phyloP scores from a whole-genome alignment of 108 stramenopile genomes.

The Chaetoceros tenuissimus region DNA sequence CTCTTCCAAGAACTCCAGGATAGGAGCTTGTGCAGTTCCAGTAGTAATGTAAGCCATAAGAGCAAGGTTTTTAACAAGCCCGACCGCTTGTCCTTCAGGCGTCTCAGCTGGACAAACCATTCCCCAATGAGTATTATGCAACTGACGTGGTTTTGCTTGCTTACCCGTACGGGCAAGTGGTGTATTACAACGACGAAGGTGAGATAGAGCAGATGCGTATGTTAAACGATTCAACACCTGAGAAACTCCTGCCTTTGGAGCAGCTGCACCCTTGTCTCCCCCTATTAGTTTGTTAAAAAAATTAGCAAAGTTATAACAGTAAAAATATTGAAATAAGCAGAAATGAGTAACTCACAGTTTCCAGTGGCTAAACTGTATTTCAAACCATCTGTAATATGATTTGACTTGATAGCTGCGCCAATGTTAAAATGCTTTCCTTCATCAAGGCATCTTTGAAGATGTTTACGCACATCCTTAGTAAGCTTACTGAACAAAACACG shows the following conservation, averaged over 20 bases:
- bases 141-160: slow-evolving; percentile 95
- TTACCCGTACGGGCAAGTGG: slow-evolving; percentile 97
- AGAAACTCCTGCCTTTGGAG: slow-evolving; percentile 94
- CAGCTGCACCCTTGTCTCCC: slow-evolving; percentile 86
- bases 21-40: slow-evolving; percentile 85
- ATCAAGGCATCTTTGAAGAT: slow-evolving; percentile 93
- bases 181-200: slow-evolving; percentile 96
- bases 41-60: slow-evolving; percentile 97
- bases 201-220: slow-evolving; percentile 96
- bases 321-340: not conserved
- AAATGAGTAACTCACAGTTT: slow-evolving; percentile 77
- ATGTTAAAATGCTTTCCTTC: slow-evolving; percentile 94
- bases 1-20: slow-evolving; percentile 93
- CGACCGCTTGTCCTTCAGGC: slow-evolving; percentile 98
- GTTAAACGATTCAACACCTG: slow-evolving; percentile 98
- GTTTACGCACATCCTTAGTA: slow-evolving; percentile 86
- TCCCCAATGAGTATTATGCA: slow-evolving; percentile 99
- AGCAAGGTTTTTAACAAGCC: slow-evolving; percentile 97
- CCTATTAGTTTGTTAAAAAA: slow-evolving; percentile 23
- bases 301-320: not conserved
- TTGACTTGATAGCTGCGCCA: slow-evolving; percentile 91
- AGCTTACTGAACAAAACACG: slow-evolving; percentile 92
- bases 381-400: slow-evolving; percentile 92
- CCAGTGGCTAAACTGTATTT: slow-evolving; percentile 98
- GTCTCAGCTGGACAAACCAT: slow-evolving; percentile 96